Evolutionary conservation across 257 asterid species (phyloP).

Genomic region (Parsonsia alboflavescens): DNA sequence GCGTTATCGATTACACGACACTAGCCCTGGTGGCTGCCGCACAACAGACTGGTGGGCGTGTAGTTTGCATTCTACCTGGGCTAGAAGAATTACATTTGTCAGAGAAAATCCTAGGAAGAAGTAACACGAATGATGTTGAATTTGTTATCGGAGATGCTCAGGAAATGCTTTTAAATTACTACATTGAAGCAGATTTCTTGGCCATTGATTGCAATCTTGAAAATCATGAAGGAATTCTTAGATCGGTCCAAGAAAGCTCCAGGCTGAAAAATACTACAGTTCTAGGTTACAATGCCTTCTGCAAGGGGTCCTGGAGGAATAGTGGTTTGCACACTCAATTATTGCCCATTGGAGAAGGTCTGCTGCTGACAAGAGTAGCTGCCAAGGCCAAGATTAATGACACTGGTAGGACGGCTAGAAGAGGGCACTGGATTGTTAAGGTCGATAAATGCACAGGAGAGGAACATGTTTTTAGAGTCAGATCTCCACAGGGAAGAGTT

Average conservation of each 20-base stretch:
- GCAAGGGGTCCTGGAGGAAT: conserved; percentile 56
- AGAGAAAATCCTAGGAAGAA: conserved; percentile 15
- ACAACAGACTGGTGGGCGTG: conserved; percentile 72
- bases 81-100: conserved; percentile 37
- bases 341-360: conserved; percentile 81
- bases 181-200: conserved; percentile 53
- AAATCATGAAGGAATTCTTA: conserved; percentile 47
- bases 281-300: conserved; percentile 71
- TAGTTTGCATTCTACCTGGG: conserved; percentile 57
- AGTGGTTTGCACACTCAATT: conserved; percentile 41
- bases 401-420: conserved; percentile 12
- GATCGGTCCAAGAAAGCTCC: conserved; percentile 26
- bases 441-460: conserved; percentile 35
- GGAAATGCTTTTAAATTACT: conserved; percentile 26
- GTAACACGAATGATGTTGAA: conserved; percentile 31
- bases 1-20: conserved; percentile 53
- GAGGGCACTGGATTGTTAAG: conserved; percentile 65
- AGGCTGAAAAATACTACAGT: conserved; percentile 28
- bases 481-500: conserved; percentile 42
- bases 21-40: conserved; percentile 72
- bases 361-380: conserved; percentile 46
- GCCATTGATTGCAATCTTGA: conserved; percentile 69
- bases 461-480: conserved; percentile 31
- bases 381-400: conserved; percentile 14
- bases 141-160: conserved; percentile 49